phyloP scores from a whole-genome alignment of 345 rosid genomes.

The Cardiospermum halicacabum region DNA sequence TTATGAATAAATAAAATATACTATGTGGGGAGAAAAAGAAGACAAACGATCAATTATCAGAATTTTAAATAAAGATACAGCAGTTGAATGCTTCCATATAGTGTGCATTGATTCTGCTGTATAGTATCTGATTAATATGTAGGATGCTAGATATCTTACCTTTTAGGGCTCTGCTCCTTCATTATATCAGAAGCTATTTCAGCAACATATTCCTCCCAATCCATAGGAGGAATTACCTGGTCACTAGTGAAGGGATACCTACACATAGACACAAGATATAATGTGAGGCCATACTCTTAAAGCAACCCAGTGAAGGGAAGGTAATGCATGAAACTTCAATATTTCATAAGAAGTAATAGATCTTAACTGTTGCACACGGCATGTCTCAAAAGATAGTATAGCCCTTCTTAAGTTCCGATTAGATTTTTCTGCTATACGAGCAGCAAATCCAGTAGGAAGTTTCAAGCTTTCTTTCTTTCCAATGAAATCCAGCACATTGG shows the following conservation, averaged over 20 bases:
- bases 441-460: constrained; percentile 78
- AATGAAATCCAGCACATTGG: constrained; percentile 72
- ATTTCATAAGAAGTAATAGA: constrained; percentile 6
- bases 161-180: constrained; percentile 97
- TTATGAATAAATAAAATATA: too few species aligned
- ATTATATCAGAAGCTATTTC: constrained; percentile 83
- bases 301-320: not conserved
- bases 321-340: not conserved
- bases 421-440: constrained; percentile 79
- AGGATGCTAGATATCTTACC: constrained; percentile 26
- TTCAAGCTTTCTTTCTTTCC: constrained; percentile 83
- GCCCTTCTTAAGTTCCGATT: constrained; percentile 86
- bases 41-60: not conserved
- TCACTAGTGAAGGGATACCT: constrained; percentile 72
- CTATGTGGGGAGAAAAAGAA: not conserved
- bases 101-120: not conserved
- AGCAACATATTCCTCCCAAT: constrained; percentile 92
- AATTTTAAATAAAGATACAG: not conserved
- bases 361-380: constrained; percentile 81
- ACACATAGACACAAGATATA: constrained; percentile 14
- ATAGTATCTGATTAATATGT: not conserved
- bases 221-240: constrained; percentile 84
- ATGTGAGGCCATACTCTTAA: not conserved
- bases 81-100: not conserved
- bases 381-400: constrained; percentile 79